Base-by-base conservation (phyloP, 768 basidiomycete genomes). In the Obba rivulosa region DNA sequence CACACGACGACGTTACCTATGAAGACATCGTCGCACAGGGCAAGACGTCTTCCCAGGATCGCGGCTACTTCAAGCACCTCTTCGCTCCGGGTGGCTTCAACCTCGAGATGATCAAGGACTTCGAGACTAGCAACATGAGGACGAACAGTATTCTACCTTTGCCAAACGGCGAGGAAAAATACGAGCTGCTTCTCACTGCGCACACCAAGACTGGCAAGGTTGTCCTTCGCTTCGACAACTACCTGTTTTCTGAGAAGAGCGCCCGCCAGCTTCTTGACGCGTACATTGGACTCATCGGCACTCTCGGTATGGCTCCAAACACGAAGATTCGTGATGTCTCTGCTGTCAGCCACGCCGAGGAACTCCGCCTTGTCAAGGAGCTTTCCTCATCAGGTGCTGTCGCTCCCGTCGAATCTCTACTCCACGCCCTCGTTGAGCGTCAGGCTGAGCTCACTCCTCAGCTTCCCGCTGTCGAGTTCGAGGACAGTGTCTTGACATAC, bases 21-120 rank as follows among this genome's bases (percentile, higher is more conserved):
- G 63, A 64, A 43, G 63, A 64, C 43, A 58, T 64, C 18, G 63
- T 64, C 40, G 45, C 46, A 18, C 52, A 62, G 11, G 58, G 58
- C 24, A 64, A 59, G 41, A 60, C 61, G 2, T 51, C 59, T 18
- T 46, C 58, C 13, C 42, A 53, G 16, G 50, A 45, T 16, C 62
- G 62, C 23, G 60, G 62, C 48, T 64, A 64, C 55, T 64, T 64
- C 55, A 64, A 64, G 42, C 62, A 64, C 45, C 46, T 64, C 22
- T 64, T 64, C 53, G 62, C 63, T 31, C 57, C 58, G 2, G 63
- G 63, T 25, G 62, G 62, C 31, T 56, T 62, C 57, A 64, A 58
- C 43, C 48, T 57, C 53, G 51, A 64, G 2, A 61, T 53, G 8
- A 57, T 64, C 13, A 54, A 57, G 22, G 57, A 57, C 11, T 52